Conservation (phyloP, 192 early-diverging fungal genomes). For the Coemansia sp. region DNA sequence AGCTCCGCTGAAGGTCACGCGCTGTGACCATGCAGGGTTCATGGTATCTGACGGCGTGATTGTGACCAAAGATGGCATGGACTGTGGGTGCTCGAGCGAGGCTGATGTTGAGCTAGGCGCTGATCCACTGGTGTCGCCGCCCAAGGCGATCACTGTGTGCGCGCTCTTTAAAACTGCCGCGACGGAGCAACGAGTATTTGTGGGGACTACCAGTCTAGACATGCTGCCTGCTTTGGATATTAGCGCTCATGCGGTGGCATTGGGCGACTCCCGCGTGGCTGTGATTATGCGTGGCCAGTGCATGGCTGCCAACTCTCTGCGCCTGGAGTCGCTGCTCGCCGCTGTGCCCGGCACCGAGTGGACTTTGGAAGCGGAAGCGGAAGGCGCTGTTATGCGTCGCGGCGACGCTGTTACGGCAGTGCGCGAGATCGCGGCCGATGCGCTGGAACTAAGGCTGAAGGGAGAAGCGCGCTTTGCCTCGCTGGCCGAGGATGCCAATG, state of each 20-base stretch:
- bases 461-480: neutral
- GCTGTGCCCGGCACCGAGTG: neutral
- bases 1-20: conserved; percentile 3
- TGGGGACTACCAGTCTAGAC: conserved; percentile 15
- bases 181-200: conserved; percentile 11
- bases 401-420: conserved; percentile 19
- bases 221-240: conserved; percentile 14
- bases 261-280: neutral
- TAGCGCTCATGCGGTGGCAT: neutral
- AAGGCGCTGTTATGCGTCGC: conserved; percentile 17
- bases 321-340: conserved; percentile 6
- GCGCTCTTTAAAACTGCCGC: conserved; percentile 7
- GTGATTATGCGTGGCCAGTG: conserved; percentile 21
- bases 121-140: neutral
- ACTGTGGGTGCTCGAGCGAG: neutral
- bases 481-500: neutral
- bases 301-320: neutral
- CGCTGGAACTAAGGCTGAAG: neutral
- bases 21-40: neutral
- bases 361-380: neutral
- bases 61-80: conserved; percentile 11
- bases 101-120: conserved; percentile 7
- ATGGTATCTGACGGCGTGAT: conserved; percentile 11
- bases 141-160: conserved; percentile 12
- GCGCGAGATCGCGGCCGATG: neutral